Conservation (phyloP, 176 grass and related monocot genomes). For the Aegilops bicornis region DNA sequence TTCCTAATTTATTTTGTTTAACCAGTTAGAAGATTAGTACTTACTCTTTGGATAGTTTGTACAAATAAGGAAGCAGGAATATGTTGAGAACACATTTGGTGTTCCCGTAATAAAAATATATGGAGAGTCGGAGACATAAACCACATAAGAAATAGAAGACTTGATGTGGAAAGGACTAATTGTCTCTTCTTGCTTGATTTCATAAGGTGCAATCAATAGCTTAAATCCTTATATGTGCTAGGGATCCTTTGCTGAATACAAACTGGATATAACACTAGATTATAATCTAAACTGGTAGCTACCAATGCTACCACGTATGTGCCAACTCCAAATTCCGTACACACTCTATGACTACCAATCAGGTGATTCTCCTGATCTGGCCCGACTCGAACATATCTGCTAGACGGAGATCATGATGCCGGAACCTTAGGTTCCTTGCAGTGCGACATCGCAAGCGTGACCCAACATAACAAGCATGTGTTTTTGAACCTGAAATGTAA, state of each 20-base stretch:
- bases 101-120: not conserved
- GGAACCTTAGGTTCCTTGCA: not conserved
- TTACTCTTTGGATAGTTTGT: not conserved
- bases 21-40: not conserved
- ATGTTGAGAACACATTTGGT: not conserved
- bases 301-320: not conserved
- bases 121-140: not conserved
- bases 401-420: not conserved
- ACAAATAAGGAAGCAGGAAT: not conserved
- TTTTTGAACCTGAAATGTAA: not conserved
- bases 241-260: not conserved
- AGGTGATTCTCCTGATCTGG: not conserved
- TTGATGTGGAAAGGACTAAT: not conserved
- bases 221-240: not conserved
- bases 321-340: not conserved
- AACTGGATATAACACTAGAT: not conserved
- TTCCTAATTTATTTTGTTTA: not conserved
- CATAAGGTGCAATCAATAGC: not conserved
- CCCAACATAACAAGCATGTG: not conserved
- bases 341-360: not conserved
- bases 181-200: not conserved
- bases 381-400: not conserved
- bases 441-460: not conserved
- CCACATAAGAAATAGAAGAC: not conserved
- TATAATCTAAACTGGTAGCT: not conserved